Percentiles rank a stretch among this genome's conserved stretches.
phyloP scores from a whole-genome alignment of 495 filamentous ascomycete genomes.

The Massariosphaeria phaeospora region DNA sequence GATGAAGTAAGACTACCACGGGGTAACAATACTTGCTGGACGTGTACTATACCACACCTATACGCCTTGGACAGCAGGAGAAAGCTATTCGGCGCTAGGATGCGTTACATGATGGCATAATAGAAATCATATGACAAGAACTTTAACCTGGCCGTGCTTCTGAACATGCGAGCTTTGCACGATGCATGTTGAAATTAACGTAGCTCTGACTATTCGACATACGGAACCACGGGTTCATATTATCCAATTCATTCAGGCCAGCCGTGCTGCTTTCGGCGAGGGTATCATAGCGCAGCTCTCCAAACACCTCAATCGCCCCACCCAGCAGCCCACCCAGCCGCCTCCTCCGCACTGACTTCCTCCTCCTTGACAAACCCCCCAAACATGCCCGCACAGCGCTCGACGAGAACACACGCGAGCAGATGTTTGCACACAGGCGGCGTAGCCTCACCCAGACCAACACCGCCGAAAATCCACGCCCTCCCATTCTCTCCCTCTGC shows the following conservation, averaged over 20 bases:
- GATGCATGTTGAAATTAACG: no score
- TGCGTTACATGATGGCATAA: constrained; percentile 4
- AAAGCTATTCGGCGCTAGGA: not conserved
- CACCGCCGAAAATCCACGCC: constrained; percentile 49
- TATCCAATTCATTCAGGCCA: no score
- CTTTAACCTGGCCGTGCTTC: no score
- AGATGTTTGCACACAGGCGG: constrained; percentile 81
- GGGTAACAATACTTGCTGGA: not conserved
- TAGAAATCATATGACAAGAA: constrained; percentile 10
- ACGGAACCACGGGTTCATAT: no score
- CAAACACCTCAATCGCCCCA: constrained; percentile 36
- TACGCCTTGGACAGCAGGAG: not conserved
- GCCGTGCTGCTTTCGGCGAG: not conserved
- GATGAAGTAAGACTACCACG: constrained; percentile 15
- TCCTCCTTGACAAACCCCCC: constrained; percentile 51
- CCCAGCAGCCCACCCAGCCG: constrained; percentile 73
- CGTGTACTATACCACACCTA: constrained; percentile 19
- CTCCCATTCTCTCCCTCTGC: not conserved
- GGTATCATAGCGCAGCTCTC: not conserved
- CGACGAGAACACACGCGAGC: constrained; percentile 74
- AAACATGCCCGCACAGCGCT: constrained; percentile 60
- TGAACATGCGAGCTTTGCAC: no score
- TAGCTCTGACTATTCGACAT: no score
- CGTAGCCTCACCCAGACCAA: constrained; percentile 39
- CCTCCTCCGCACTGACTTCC: constrained; percentile 56